phyloP scores from a whole-genome alignment of 2,329 filamentous ascomycete species.

The Pestalotiopsis sp. region DNA sequence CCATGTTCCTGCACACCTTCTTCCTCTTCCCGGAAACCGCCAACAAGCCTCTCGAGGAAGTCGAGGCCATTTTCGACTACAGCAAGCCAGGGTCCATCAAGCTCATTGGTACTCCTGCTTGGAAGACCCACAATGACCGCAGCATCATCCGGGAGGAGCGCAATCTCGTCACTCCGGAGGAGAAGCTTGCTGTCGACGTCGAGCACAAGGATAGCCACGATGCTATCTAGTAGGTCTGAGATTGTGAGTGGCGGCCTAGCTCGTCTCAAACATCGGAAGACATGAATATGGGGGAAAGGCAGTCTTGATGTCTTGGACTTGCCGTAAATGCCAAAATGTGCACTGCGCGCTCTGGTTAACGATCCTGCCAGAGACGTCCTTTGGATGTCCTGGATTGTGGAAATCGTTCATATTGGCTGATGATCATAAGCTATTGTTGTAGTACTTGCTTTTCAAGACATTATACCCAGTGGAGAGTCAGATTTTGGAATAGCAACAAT shows the following conservation, averaged over 20 bases:
- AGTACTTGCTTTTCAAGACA: background rate
- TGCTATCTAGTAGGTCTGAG: background rate
- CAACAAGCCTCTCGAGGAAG: conserved; percentile 55
- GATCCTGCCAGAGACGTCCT: background rate
- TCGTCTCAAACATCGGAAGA: background rate
- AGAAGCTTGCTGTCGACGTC: conserved; percentile 29
- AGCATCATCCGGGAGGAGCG: conserved; percentile 32
- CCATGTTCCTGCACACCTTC: conserved; percentile 50
- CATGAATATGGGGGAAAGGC: background rate
- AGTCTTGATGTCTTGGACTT: background rate
- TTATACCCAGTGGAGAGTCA: background rate
- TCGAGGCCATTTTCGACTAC: conserved; percentile 48
- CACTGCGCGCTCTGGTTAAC: background rate
- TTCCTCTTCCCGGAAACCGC: conserved; percentile 59
- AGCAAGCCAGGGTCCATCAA: conserved; percentile 34
- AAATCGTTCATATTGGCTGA: background rate
- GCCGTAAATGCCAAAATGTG: background rate
- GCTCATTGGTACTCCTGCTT: conserved; percentile 41
- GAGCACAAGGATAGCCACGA: conserved; percentile 21
- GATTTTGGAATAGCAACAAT: background rate
- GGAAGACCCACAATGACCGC: conserved; percentile 41
- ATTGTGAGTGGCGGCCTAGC: background rate
- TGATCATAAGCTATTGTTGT: background rate
- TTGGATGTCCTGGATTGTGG: background rate
- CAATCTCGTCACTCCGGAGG: conserved; percentile 32